These are phyloP conservation scores for Neurospora tetrasperma DNA, from an alignment of 495 filamentous ascomycete genomes.

Conservation along the genomic window DNA sequence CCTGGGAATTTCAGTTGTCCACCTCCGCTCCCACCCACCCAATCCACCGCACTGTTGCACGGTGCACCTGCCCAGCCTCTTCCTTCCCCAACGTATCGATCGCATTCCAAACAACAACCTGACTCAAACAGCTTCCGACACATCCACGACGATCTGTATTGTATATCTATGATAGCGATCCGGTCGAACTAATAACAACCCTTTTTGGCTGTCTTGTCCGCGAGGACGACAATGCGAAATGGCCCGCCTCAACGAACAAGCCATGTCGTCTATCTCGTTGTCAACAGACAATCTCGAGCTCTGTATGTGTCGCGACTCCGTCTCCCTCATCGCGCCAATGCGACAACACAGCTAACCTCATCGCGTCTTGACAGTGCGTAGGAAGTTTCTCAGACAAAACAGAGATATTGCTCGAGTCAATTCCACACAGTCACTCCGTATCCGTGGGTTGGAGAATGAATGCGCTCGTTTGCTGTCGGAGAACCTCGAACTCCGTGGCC, in stretches of 20 bases:
- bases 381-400: constrained; percentile 85
- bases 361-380: constrained; percentile 49
- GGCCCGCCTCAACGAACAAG: constrained; percentile 86
- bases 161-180: neutral
- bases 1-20: constrained; percentile 14
- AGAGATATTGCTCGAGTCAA: constrained; percentile 86
- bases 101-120: neutral
- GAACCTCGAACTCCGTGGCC: constrained; percentile 73
- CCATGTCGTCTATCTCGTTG: constrained; percentile 32
- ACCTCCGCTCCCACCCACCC: neutral
- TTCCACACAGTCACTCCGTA: constrained; percentile 81
- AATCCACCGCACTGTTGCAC: neutral
- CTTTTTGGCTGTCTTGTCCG: neutral
- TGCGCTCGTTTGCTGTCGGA: constrained; percentile 72
- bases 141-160: neutral
- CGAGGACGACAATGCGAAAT: constrained; percentile 39
- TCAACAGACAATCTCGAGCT: constrained; percentile 62
- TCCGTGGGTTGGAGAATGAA: constrained; percentile 79
- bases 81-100: neutral
- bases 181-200: neutral
- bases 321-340: neutral
- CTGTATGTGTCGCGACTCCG: constrained; percentile 45
- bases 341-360: neutral
- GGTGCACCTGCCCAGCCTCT: neutral
- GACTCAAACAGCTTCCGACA: neutral